Conservation (phyloP, 2,329 filamentous ascomycete genomes). For the Verticillium isaacii region DNA sequence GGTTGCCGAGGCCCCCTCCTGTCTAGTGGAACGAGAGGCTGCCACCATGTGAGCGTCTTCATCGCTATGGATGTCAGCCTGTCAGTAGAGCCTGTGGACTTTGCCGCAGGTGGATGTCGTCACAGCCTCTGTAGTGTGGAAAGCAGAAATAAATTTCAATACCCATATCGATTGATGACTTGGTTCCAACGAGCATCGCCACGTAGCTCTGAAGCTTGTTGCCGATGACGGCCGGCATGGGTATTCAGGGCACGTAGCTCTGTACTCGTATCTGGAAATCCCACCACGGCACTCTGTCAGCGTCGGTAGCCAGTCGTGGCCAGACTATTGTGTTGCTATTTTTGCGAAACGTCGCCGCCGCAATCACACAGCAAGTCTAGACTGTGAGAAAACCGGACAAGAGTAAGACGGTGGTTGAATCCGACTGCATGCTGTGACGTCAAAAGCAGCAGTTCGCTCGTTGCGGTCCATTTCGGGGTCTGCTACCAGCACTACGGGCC, state of each 20-base stretch:
- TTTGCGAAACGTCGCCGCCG: background rate
- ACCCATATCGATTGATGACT: background rate
- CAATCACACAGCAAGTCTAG: background rate
- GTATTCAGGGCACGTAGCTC: too few species aligned
- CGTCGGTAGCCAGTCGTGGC: background rate
- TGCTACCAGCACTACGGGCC: background rate
- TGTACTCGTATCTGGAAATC: background rate
- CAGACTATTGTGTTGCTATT: background rate
- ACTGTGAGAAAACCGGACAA: background rate
- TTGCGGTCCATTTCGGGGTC: background rate
- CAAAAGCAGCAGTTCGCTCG: background rate
- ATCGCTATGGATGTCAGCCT: background rate
- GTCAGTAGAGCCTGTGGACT: too few species aligned
- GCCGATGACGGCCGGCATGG: background rate
- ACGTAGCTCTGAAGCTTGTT: background rate
- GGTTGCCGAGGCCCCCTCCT: background rate
- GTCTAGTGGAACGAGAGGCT: background rate
- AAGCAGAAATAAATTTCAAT: background rate
- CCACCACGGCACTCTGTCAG: background rate
- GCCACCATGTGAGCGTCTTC: background rate
- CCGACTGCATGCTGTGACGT: background rate
- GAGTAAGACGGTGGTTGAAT: background rate
- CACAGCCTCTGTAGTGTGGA: background rate
- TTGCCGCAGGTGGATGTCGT: too few species aligned
- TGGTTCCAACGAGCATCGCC: background rate